Evolutionary conservation across 805 yeast genomes (phyloP).

Genomic region (Candida piceae): DNA sequence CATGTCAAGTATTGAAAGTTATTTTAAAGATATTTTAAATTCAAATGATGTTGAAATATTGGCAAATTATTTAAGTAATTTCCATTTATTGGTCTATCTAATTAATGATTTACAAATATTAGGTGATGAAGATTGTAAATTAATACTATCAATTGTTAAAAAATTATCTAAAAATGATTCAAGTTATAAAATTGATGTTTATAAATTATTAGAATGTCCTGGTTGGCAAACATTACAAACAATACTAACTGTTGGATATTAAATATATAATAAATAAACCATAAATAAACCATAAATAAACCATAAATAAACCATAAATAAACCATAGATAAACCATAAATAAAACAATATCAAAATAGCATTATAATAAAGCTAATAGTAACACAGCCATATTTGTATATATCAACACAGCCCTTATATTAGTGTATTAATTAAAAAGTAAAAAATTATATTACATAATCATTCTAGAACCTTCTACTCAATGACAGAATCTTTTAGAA

Average conservation of each 20-base stretch:
- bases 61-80: conserved; percentile 45
- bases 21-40: conserved; percentile 29
- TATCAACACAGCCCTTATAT: too few species aligned
- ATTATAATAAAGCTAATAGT: too few species aligned
- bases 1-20: conserved; percentile 45
- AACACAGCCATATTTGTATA: not conserved
- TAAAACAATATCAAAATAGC: too few species aligned
- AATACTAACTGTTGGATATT: conserved; percentile 32
- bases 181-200: conserved; percentile 14
- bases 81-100: conserved; percentile 68
- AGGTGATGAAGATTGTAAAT: conserved; percentile 45
- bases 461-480: too few species aligned
- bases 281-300: too few species aligned
- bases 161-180: conserved; percentile 39
- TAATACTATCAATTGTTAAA: conserved; percentile 45
- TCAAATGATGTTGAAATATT: conserved; percentile 20
- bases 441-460: too few species aligned
- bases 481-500: too few species aligned
- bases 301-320: too few species aligned
- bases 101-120: conserved; percentile 49
- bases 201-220: conserved; percentile 51
- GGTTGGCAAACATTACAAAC: conserved; percentile 83
- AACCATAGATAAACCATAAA: too few species aligned
- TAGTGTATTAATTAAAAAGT: too few species aligned
- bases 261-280: too few species aligned